A percentile compares a stretch with the other conserved stretches of the same genome.
phyloP scores from a whole-genome alignment of 2,329 filamentous ascomycete species.

The Aspergillaceae sp. region DNA sequence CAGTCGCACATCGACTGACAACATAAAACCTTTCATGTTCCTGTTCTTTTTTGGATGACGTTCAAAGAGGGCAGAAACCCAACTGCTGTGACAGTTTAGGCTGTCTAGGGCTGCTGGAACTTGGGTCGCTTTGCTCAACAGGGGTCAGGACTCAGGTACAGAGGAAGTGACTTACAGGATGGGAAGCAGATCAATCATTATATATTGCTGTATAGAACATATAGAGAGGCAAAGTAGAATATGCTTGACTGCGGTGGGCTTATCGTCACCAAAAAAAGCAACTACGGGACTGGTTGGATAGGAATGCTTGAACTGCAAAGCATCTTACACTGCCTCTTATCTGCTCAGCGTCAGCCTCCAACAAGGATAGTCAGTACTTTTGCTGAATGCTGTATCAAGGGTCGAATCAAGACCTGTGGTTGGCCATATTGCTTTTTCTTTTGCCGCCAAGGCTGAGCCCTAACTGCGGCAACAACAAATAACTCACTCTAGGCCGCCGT shows the following conservation, averaged over 20 bases:
- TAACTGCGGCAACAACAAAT: too few relatives aligned
- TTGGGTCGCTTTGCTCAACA: too few relatives aligned
- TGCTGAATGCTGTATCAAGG: background rate
- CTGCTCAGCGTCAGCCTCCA: background rate
- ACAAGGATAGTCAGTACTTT: background rate
- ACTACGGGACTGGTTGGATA: background rate
- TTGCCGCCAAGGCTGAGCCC: background rate
- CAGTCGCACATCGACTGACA: slow-evolving; percentile 43
- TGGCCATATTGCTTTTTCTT: background rate
- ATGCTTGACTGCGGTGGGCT: background rate
- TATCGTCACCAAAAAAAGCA: background rate
- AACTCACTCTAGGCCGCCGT: too few relatives aligned
- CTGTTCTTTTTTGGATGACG: too few relatives aligned
- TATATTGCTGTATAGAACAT: background rate
- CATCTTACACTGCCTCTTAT: background rate
- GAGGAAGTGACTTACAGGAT: background rate
- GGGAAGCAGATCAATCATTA: background rate
- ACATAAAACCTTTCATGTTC: background rate
- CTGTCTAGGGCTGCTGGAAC: too few relatives aligned
- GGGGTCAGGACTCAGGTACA: too few relatives aligned
- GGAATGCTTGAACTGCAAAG: background rate
- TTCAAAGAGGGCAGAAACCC: too few relatives aligned
- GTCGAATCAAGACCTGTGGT: background rate
- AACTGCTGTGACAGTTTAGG: too few relatives aligned
- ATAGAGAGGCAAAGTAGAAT: background rate